phyloP scores from a whole-genome alignment of 176 grass and related monocot species.

The Aegilops tauschii region DNA sequence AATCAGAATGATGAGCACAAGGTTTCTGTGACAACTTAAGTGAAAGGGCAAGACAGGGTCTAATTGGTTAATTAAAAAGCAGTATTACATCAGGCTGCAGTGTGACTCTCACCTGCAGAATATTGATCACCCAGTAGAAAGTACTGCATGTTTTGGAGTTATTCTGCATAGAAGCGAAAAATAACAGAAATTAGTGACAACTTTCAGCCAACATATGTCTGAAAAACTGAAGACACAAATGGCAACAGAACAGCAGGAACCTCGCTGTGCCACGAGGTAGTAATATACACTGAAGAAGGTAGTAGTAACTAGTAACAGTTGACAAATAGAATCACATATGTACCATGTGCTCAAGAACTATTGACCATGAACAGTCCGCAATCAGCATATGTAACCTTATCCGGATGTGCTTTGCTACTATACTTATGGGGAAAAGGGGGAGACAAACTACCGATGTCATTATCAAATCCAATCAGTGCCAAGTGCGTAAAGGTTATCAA shows the following conservation, averaged over 20 bases:
- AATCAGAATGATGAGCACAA: neutral
- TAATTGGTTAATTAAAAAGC: neutral
- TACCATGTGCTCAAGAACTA: neutral
- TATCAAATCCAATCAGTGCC: neutral
- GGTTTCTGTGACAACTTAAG: neutral
- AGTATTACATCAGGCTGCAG: neutral
- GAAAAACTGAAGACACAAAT: neutral
- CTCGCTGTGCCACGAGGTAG: neutral
- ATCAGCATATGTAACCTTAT: neutral
- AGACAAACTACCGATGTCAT: neutral
- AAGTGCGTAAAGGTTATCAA: neutral
- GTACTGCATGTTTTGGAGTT: constrained; percentile 67
- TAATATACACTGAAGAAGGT: neutral
- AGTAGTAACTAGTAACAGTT: neutral
- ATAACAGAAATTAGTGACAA: neutral
- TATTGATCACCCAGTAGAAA: constrained; percentile 80
- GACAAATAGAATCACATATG: neutral
- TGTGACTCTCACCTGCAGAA: constrained; percentile 60
- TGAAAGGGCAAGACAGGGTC: neutral
- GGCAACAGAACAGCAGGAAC: neutral
- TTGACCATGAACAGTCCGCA: neutral
- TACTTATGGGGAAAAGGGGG: neutral
- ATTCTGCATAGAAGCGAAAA: constrained; percentile 36
- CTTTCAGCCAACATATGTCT: neutral
- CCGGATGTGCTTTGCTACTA: neutral